phyloP scores from a whole-genome alignment of 305 asterid genomes.

The Solanum aculeatissimum region DNA sequence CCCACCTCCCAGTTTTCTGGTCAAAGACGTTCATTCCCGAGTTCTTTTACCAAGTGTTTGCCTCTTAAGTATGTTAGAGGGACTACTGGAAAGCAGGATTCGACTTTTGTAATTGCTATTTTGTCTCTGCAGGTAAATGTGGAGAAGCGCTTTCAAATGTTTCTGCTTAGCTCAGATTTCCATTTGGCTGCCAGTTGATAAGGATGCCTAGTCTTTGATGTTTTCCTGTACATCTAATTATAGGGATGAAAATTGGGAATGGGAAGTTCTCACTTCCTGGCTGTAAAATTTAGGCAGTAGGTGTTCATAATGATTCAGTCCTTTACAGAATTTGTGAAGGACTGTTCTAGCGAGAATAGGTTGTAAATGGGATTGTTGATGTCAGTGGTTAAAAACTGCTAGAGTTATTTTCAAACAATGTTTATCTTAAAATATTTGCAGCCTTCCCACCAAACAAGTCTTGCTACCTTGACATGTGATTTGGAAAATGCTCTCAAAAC shows the following conservation, averaged over 20 bases:
- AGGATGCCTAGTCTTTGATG: background rate
- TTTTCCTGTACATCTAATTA: slow-evolving; percentile 24
- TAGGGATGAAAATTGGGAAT: slow-evolving; percentile 17
- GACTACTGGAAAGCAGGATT: background rate
- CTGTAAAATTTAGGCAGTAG: slow-evolving; percentile 50
- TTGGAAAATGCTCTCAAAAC: background rate
- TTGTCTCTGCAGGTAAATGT: background rate
- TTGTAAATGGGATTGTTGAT: slow-evolving; percentile 23
- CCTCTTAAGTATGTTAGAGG: background rate
- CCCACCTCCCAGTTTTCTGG: background rate
- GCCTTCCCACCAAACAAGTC: background rate
- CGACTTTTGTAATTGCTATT: background rate
- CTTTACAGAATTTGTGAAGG: slow-evolving; percentile 29
- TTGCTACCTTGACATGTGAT: background rate
- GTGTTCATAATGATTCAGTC: slow-evolving; percentile 47
- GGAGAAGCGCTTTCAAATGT: background rate
- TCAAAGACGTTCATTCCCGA: background rate
- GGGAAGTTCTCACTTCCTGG: slow-evolving; percentile 26
- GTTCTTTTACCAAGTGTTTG: background rate
- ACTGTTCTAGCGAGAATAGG: slow-evolving; percentile 19
- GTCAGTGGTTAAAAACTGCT: background rate
- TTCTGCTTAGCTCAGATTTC: background rate
- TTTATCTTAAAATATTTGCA: background rate
- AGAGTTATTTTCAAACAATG: background rate
- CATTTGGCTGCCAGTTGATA: background rate